Evolutionary conservation across 768 basidiomycete genomes (phyloP).

Genomic region (Hypholoma sublateritium): DNA sequence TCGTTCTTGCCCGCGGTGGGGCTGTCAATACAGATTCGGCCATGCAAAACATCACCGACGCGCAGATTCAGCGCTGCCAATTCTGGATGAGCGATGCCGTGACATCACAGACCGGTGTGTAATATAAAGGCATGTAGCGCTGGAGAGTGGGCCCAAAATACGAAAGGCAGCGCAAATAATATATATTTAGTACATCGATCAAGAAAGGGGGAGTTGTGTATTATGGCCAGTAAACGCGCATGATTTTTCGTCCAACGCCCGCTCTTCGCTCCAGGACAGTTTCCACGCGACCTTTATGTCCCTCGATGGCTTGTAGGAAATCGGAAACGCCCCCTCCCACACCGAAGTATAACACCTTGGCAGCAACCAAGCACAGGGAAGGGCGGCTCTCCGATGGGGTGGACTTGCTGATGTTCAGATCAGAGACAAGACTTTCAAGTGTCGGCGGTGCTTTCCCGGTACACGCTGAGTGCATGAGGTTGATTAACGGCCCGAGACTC

Average conservation of each 20-base stretch:
- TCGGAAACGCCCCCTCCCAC: conserved; percentile 86
- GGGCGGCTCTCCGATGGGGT: neutral
- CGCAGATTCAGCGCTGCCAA: conserved; percentile 33
- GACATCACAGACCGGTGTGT: conserved; percentile 31
- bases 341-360: conserved; percentile 93
- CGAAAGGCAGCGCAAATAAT: too few relatives aligned
- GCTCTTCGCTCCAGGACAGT: conserved; percentile 62
- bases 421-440: conserved; percentile 7
- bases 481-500: conserved; percentile 60
- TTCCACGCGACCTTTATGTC: conserved; percentile 33
- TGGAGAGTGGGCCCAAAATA: too few relatives aligned
- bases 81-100: conserved; percentile 43
- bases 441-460: conserved; percentile 5
- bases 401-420: neutral
- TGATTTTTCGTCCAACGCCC: conserved; percentile 65
- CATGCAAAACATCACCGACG: conserved; percentile 29
- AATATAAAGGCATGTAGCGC: neutral
- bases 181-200: neutral
- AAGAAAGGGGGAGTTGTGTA: neutral
- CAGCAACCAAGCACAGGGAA: conserved; percentile 73
- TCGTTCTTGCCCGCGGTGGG: conserved; percentile 26
- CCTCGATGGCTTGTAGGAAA: conserved; percentile 60
- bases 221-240: conserved; percentile 18
- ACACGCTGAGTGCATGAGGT: conserved; percentile 45
- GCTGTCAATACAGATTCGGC: conserved; percentile 22